phyloP scores from a whole-genome alignment of 176 grass and related monocot species.

The Oryza officinalis region DNA sequence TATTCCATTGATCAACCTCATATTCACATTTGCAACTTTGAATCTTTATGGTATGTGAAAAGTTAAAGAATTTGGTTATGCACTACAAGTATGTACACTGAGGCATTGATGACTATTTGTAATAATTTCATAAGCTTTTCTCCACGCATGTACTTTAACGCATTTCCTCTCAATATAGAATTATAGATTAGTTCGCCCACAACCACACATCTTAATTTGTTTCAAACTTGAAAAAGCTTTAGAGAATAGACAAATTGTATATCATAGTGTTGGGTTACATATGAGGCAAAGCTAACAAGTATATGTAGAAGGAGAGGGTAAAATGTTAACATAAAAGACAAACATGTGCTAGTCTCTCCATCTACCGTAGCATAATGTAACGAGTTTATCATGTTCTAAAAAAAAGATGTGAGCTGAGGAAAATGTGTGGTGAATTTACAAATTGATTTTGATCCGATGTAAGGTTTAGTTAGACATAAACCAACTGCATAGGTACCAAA shows the following conservation, averaged over 20 bases:
- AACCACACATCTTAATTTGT: not conserved
- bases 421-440: not conserved
- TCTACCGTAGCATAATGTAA: not conserved
- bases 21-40: not conserved
- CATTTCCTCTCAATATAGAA: not conserved
- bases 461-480: not conserved
- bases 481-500: not conserved
- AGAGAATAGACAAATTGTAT: not conserved
- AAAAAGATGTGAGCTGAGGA: too few species aligned
- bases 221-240: not conserved
- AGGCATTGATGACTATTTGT: not conserved
- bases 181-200: not conserved
- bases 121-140: too few species aligned
- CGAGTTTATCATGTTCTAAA: not conserved
- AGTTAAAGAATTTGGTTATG: not conserved
- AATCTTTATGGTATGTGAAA: not conserved
- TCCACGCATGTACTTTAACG: not conserved
- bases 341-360: not conserved
- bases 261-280: not conserved
- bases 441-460: not conserved
- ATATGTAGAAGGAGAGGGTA: too few species aligned
- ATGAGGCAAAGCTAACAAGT: not conserved
- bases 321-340: too few species aligned
- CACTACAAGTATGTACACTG: not conserved
- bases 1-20: not conserved